Conservation (phyloP, 495 filamentous ascomycete species). For the Aspergillus affinis region DNA sequence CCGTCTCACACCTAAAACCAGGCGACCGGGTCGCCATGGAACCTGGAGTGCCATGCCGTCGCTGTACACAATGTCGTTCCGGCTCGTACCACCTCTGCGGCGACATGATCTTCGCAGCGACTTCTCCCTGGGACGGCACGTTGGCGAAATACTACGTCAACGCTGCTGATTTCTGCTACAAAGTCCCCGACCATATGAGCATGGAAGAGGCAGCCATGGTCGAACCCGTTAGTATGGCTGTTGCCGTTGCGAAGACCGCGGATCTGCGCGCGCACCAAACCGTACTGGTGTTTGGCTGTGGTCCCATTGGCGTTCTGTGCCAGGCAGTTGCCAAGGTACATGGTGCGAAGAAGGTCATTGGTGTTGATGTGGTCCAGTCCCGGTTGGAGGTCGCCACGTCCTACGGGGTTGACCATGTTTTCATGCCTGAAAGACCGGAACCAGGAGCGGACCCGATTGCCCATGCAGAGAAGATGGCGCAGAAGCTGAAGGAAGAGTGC, state of each 20-base stretch:
- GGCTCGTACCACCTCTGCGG: conserved; percentile 75
- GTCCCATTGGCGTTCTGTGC: conserved; percentile 76
- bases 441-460: conserved; percentile 7
- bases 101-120: conserved; percentile 75
- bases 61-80: conserved; percentile 63
- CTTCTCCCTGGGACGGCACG: conserved; percentile 69
- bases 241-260: conserved; percentile 70
- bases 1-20: conserved; percentile 33
- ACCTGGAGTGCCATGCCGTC: conserved; percentile 33
- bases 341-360: conserved; percentile 69
- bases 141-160: conserved; percentile 71
- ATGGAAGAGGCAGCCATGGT: conserved; percentile 78
- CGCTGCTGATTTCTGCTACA: conserved; percentile 76
- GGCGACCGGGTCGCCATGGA: conserved; percentile 74
- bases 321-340: conserved; percentile 69
- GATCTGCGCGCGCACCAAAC: conserved; percentile 61
- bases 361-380: conserved; percentile 69
- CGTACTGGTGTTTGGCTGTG: conserved; percentile 78
- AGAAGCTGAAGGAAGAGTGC: conserved; percentile 44
- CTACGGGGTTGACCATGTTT: conserved; percentile 46
- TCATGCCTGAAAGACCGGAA: conserved; percentile 39
- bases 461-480: conserved; percentile 59
- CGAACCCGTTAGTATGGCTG: conserved; percentile 77
- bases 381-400: conserved; percentile 40
- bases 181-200: conserved; percentile 64